A percentile compares a stretch with the other conserved stretches of the same genome.
Evolutionary conservation across 2,329 filamentous ascomycete species (phyloP).

Genomic region (Aureobasidium lini): DNA sequence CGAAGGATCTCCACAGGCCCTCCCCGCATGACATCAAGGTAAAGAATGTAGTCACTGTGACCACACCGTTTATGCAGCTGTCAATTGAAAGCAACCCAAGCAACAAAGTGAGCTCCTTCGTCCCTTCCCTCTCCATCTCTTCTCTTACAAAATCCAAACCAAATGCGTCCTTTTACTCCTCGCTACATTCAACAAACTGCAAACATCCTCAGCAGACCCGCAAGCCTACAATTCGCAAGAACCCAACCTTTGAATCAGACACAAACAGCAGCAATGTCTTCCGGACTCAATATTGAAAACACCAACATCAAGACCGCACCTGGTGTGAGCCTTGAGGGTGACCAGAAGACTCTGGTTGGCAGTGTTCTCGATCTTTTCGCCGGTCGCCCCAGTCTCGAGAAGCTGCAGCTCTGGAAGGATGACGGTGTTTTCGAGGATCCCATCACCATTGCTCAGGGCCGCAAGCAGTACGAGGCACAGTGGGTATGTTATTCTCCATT

Average conservation of each 20-base stretch:
- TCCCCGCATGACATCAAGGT: slow-evolving; percentile 12
- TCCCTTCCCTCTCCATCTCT: neutral
- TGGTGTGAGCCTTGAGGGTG: slow-evolving; percentile 42
- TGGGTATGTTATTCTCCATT: too few relatives aligned
- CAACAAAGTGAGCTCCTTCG: neutral
- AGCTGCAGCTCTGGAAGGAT: slow-evolving; percentile 53
- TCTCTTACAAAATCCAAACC: neutral
- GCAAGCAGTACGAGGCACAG: slow-evolving; percentile 45
- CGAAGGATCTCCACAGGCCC: neutral
- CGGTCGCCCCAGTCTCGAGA: slow-evolving; percentile 50
- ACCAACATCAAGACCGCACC: slow-evolving; percentile 46
- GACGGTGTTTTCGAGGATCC: slow-evolving; percentile 53
- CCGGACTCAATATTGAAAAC: slow-evolving; percentile 44
- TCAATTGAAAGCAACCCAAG: neutral
- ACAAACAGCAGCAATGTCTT: slow-evolving; percentile 26
- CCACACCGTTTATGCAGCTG: neutral
- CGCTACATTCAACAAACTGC: slow-evolving; percentile 10
- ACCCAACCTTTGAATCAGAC: slow-evolving; percentile 2
- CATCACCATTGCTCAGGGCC: slow-evolving; percentile 50
- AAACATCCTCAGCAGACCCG: slow-evolving; percentile 6
- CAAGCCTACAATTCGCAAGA: slow-evolving; percentile 1
- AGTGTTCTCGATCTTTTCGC: slow-evolving; percentile 57
- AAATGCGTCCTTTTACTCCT: slow-evolving; percentile 14
- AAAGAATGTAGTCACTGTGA: slow-evolving; percentile 9
- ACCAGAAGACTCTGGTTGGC: slow-evolving; percentile 50